Base-by-base conservation (phyloP, 2,329 filamentous ascomycete genomes). In the Scytalidium sp. region DNA sequence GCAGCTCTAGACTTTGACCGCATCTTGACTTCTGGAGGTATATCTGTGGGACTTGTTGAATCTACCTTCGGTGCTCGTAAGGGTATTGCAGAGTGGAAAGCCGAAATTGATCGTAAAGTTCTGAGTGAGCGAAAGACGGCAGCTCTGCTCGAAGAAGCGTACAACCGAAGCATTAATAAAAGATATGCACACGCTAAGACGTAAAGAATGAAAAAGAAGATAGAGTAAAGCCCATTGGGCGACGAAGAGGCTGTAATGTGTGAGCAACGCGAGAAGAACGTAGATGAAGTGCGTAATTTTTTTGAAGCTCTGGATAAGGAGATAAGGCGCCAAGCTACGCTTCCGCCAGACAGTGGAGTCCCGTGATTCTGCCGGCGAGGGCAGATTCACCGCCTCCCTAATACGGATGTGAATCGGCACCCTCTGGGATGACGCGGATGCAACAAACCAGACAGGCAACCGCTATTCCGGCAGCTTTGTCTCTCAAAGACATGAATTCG, bases 101-200 rank as follows among this genome's bases (percentile, higher is more conserved):
- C 32, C 4, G 17, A n/a, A 36, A 36, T 36, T 7, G 32, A 36
- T 36, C 11, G 32, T 36, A 5, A n/a, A 15, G 17, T 36, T 36
- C 32, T 36, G 32, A 9, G 32, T 15, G 15, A 8, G 32, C 32
- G 15, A 15, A 36, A 36, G 13, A 53, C 50, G 29, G 49, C 44
- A 39, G 49, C 42, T 55, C 51, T 56, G 44, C 43, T 50, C 19
- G 51, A 11, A 23, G 25, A 20, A 17, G 21, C 10, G 42, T 36
- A 27, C 25, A 53, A n/a, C 44, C 58, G 57, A 44, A 60, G 60
- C 58, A 60, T 60, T 36, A 58, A 59, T 44, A 13, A 36, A 41
- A 15, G 17, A 15, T 36, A 36, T 5, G 5, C 5, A n/a, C 13
- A 27, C n/a, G 13, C 25, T 27, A 7, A 7, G 13, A 13, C 25